Evolutionary conservation across 257 asterid genomes (phyloP).

Genomic region (Osmanthus fragrans): DNA sequence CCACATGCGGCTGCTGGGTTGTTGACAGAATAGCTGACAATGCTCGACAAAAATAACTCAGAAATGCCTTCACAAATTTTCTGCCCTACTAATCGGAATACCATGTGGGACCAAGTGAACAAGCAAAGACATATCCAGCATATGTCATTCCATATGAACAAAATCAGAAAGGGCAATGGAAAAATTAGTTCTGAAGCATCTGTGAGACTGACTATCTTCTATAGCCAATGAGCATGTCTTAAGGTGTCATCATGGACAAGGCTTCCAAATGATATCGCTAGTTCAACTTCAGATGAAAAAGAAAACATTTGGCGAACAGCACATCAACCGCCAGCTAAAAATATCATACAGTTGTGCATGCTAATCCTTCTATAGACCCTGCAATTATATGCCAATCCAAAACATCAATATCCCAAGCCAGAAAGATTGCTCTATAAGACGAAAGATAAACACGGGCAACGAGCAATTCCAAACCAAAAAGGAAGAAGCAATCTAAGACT

Average conservation of each 20-base stretch:
- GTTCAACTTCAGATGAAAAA: constrained; percentile 85
- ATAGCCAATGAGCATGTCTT: constrained; percentile 57
- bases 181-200: constrained; percentile 40
- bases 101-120: constrained; percentile 37
- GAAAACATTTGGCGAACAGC: constrained; percentile 95
- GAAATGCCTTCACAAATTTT: constrained; percentile 33
- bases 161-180: constrained; percentile 36
- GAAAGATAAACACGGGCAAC: constrained; percentile 31
- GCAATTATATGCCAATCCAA: constrained; percentile 98
- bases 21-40: not conserved
- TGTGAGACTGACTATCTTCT: constrained; percentile 42
- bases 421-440: constrained; percentile 43
- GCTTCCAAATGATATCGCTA: constrained; percentile 46
- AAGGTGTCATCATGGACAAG: constrained; percentile 70
- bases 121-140: constrained; percentile 17
- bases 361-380: constrained; percentile 98
- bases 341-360: constrained; percentile 89
- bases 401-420: constrained; percentile 85
- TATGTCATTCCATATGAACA: constrained; percentile 30
- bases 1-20: not conserved
- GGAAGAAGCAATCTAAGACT: not conserved
- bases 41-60: constrained; percentile 14
- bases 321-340: constrained; percentile 99
- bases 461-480: constrained; percentile 30
- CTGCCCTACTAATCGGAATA: constrained; percentile 37